phyloP scores from a whole-genome alignment of 2,329 filamentous ascomycete genomes.

The Diaporthe sp. region DNA sequence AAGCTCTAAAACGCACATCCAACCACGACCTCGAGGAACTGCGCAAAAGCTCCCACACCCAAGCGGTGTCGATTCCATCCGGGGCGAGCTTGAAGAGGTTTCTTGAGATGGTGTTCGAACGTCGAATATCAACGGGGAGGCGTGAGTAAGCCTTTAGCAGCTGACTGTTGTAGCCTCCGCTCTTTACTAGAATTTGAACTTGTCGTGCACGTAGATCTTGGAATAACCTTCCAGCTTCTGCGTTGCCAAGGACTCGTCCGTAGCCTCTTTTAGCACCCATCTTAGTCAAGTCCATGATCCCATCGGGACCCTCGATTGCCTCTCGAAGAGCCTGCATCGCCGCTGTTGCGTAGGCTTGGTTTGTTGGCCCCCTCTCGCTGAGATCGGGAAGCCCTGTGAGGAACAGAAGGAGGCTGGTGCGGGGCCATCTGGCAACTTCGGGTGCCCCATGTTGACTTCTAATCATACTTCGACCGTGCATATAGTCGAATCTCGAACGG shows the following conservation, averaged over 20 bases:
- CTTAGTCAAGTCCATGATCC: background rate
- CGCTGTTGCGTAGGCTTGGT: too few species aligned
- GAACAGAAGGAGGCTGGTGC: background rate
- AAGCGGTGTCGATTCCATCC: rapidly evolving
- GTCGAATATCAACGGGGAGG: background rate
- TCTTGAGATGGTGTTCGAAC: rapidly evolving
- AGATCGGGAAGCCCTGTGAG: background rate
- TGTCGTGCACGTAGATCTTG: background rate
- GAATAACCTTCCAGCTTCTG: background rate
- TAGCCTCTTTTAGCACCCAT: background rate
- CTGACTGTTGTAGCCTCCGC: too few species aligned
- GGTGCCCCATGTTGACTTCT: background rate
- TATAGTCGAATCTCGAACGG: background rate
- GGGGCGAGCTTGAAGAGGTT: background rate
- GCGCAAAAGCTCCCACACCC: background rate
- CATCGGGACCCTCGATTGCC: background rate
- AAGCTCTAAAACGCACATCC: background rate
- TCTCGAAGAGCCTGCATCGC: background rate
- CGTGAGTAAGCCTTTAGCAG: too few species aligned
- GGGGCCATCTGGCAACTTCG: background rate
- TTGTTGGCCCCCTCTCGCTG: background rate
- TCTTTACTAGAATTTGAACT: background rate
- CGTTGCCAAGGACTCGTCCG: background rate
- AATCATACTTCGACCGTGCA: background rate
- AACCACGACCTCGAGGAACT: background rate